A percentile compares a stretch with the other conserved stretches of the same genome.
Evolutionary conservation across 140 eudicot genomes (phyloP).

Genomic region (Bidens hawaiensis): DNA sequence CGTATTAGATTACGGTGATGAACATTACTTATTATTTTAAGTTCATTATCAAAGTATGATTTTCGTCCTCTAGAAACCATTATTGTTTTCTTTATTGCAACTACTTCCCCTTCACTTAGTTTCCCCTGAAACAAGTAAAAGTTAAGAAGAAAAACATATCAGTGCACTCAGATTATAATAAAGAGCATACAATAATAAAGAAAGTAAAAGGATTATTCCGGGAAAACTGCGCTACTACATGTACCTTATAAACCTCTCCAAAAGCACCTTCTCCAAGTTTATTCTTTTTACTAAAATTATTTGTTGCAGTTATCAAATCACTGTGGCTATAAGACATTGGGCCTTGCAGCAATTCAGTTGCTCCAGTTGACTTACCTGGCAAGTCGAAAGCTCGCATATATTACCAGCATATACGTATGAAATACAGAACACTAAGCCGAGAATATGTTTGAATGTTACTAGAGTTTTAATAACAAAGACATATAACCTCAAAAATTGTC

Average conservation of each 20-base stretch:
- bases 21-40: conserved; percentile 37
- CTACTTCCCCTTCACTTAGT: conserved; percentile 29
- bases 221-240: background rate
- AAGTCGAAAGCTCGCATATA: background rate
- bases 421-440: background rate
- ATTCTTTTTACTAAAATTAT: conserved; percentile 32
- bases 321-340: conserved; percentile 33
- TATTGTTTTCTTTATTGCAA: conserved; percentile 37
- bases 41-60: conserved; percentile 37
- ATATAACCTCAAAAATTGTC: too few species aligned
- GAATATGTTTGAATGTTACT: background rate
- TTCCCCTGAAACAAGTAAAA: conserved; percentile 29
- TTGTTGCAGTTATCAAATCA: conserved; percentile 34
- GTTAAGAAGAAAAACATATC: background rate
- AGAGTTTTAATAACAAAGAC: background rate
- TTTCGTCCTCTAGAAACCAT: conserved; percentile 31
- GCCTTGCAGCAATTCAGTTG: conserved; percentile 44
- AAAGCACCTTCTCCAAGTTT: conserved; percentile 49
- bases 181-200: too few species aligned
- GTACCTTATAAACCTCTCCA: conserved; percentile 53
- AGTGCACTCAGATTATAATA: background rate
- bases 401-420: background rate
- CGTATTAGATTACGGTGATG: conserved; percentile 52
- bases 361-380: conserved; percentile 39
- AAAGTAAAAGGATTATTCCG: background rate